Conservation (phyloP, 441 rosid genomes). For the Macaranga tanarius region DNA sequence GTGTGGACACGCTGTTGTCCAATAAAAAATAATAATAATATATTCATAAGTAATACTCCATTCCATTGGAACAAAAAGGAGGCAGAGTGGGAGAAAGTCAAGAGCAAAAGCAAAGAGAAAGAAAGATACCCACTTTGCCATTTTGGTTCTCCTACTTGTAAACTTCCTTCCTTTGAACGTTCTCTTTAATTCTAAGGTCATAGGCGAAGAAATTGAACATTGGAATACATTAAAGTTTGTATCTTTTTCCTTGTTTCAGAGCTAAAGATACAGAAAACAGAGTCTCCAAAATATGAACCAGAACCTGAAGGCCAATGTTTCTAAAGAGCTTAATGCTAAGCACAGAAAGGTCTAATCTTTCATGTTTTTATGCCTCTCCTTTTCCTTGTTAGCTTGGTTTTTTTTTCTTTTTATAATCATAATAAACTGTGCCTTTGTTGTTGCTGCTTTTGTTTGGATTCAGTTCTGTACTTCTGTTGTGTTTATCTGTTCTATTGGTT, state of each 20-base stretch:
- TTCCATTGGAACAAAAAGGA: neutral
- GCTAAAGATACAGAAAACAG: neutral
- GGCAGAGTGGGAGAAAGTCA: conserved; percentile 13
- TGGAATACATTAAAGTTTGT: conserved; percentile 3
- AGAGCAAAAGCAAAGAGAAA: neutral
- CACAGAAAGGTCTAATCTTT: conserved; percentile 46
- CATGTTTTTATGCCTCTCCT: neutral
- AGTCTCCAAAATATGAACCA: conserved; percentile 45
- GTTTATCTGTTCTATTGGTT: neutral
- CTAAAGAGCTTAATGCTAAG: conserved; percentile 60
- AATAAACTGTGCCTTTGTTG: neutral
- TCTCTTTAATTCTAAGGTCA: conserved; percentile 25
- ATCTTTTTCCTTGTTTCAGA: neutral
- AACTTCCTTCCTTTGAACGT: conserved; percentile 15
- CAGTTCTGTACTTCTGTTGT: neutral
- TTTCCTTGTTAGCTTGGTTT: neutral
- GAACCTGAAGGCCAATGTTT: conserved; percentile 67
- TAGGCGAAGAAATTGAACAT: neutral
- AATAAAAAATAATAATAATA: conserved; percentile 3
- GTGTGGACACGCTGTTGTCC: conserved; percentile 28
- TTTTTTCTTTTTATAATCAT: conserved; percentile 5
- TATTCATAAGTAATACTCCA: neutral
- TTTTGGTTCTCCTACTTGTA: conserved; percentile 15
- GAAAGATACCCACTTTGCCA: conserved; percentile 35
- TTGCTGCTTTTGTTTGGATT: neutral